Conservation (phyloP, 2,329 filamentous ascomycete species). For the Colletotrichum kahawae region DNA sequence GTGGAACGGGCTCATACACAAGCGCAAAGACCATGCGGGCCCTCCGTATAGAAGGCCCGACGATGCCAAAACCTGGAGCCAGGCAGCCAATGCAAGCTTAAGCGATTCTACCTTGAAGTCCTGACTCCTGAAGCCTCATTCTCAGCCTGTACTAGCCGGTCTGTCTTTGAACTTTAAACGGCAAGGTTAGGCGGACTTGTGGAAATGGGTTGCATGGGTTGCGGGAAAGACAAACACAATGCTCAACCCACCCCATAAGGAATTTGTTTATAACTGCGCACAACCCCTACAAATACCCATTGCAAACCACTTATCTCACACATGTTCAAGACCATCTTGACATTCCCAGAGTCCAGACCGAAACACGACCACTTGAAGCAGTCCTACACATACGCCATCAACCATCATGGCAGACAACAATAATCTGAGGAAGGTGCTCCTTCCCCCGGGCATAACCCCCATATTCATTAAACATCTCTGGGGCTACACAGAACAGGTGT, state of each 20-base stretch:
- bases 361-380: not conserved
- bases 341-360: not conserved
- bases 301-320: not conserved
- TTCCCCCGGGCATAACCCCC: too few relatives aligned
- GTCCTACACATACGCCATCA: not conserved
- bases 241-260: not conserved
- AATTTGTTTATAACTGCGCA: not conserved
- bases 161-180: not conserved
- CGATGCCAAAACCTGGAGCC: not conserved
- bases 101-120: not conserved
- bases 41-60: not conserved
- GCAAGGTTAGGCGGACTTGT: not conserved
- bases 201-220: not conserved
- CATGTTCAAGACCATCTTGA: not conserved
- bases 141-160: not conserved
- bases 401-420: not conserved
- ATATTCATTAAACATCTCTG: not conserved
- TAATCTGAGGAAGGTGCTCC: not conserved
- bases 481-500: not conserved
- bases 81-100: not conserved
- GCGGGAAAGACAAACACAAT: not conserved
- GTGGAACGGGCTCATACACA: not conserved
- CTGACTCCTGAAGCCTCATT: not conserved
- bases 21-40: not conserved
- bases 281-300: not conserved